Percentiles rank a stretch among this genome's conserved stretches.
Conservation (phyloP, 2,329 filamentous ascomycete genomes). For the Pyrenochaeta sp. region DNA sequence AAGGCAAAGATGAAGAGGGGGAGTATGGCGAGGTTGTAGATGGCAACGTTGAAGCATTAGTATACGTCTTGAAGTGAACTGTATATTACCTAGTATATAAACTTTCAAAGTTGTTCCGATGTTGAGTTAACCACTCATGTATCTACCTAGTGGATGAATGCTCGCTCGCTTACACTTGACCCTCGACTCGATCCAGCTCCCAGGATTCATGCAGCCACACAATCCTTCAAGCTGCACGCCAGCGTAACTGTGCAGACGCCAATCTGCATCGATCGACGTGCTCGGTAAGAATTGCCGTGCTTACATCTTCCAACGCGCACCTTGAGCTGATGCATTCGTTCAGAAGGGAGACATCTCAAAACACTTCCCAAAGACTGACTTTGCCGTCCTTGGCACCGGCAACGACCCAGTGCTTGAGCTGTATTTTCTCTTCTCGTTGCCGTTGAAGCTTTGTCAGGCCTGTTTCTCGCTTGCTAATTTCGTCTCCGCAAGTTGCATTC, state of each 20-base stretch:
- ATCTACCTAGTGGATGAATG: neutral
- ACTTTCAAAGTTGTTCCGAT: no score
- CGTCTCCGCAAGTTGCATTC: neutral
- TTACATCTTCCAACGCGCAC: neutral
- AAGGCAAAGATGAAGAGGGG: constrained; percentile 44
- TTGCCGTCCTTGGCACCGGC: constrained; percentile 94
- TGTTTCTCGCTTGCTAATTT: constrained; percentile 14
- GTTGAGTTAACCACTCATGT: no score
- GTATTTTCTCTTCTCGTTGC: constrained; percentile 61
- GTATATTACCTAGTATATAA: no score
- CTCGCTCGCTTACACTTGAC: no score
- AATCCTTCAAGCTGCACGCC: constrained; percentile 1
- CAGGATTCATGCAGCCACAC: constrained; percentile 2
- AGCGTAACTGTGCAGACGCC: constrained; percentile 6
- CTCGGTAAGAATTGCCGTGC: constrained; percentile 5
- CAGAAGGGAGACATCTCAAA: constrained; percentile 50
- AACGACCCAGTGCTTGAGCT: constrained; percentile 83
- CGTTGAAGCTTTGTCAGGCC: constrained; percentile 36
- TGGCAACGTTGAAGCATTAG: neutral
- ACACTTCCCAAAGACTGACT: constrained; percentile 94
- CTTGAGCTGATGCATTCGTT: neutral
- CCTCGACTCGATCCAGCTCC: no score
- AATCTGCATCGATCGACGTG: constrained; percentile 4
- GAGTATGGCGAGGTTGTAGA: constrained; percentile 41
- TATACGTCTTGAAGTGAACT: neutral